Conservation (phyloP, 192 early-diverging fungal species). For the Linderina pennispora region DNA sequence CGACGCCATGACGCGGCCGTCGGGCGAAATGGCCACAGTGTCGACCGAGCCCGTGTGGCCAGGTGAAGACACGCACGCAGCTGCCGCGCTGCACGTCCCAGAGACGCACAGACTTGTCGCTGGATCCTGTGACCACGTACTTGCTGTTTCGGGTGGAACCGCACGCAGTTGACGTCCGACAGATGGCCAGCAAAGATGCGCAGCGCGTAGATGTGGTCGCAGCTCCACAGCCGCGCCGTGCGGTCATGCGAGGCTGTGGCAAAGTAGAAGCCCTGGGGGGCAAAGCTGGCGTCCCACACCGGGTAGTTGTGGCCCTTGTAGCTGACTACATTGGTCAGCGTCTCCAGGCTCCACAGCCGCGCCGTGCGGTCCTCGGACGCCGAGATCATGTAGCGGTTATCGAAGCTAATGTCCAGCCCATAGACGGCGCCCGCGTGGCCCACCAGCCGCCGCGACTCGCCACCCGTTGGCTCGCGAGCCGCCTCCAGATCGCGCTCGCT, state of each 20-base stretch:
- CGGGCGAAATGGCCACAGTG: conserved; percentile 83
- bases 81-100: conserved; percentile 92
- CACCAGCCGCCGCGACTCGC: conserved; percentile 60
- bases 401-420: conserved; percentile 78
- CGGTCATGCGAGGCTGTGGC: conserved; percentile 93
- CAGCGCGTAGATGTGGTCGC: conserved; percentile 92
- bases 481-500: conserved; percentile 54
- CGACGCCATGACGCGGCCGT: conserved; percentile 86
- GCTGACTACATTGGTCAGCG: conserved; percentile 83
- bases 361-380: conserved; percentile 90
- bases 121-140: conserved; percentile 89
- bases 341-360: conserved; percentile 93
- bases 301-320: conserved; percentile 98
- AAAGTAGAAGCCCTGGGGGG: conserved; percentile 91
- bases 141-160: conserved; percentile 97
- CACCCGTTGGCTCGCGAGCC: conserved; percentile 53
- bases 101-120: conserved; percentile 79
- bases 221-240: conserved; percentile 94
- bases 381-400: conserved; percentile 80
- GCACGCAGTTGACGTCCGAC: conserved; percentile 91
- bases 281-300: conserved; percentile 93
- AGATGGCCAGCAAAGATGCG: conserved; percentile 97
- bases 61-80: conserved; percentile 84
- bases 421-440: conserved; percentile 93
- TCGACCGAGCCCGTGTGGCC: conserved; percentile 80